Evolutionary conservation across 2,329 filamentous ascomycete genomes (phyloP), one percentile per base, ranked within the genome.

Genomic region (Incumbomyces delicatus): DNA sequence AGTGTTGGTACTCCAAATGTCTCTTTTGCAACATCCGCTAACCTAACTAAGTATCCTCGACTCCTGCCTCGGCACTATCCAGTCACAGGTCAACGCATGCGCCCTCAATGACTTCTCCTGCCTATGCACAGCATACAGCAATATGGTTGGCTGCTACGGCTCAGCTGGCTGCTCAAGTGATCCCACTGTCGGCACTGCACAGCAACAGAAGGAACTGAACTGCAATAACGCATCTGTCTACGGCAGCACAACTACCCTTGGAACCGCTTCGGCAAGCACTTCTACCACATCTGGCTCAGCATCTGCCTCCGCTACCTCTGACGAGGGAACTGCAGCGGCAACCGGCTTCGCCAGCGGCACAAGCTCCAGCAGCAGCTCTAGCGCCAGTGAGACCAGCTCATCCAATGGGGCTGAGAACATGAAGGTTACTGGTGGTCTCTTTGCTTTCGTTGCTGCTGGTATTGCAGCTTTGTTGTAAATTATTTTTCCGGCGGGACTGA

Each of bases 131-230:
- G 70, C 75, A 55, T 76, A 73, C 61, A 71, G 60, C 32, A 69
- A 74, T 44, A 65, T 77, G 31, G 55, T 75, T 53, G 18, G 70
- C 29, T 82, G 79, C 73, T 81, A 79, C 67, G 74, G 75, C 68
- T 78, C 79, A 68, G 13, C 33, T 35, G 33, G 33, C 18, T 82
- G 80, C 66, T 77, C 78, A 44, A 62, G 66, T 53, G 69, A 73
- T 56, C 51, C 65, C 13, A 62, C 60, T 41, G 56, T 59, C 33
- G 58, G 58, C 47, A 58, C 58, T 29, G 63, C 60, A 29, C 47
- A 65, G 54, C 57, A 65, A 55, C 50, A 61, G 50, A 50, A 56
- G 35, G 46, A 60, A 14, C 55, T 63, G 20, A 67, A 65, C 60
- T 73, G 70, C 56, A 59, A 60, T 42, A 69, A 69, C 27, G 69